A percentile compares a stretch with the other conserved stretches of the same genome.
Evolutionary conservation across 2,329 filamentous ascomycete species (phyloP).

Genomic region (Scedosporium boydii): DNA sequence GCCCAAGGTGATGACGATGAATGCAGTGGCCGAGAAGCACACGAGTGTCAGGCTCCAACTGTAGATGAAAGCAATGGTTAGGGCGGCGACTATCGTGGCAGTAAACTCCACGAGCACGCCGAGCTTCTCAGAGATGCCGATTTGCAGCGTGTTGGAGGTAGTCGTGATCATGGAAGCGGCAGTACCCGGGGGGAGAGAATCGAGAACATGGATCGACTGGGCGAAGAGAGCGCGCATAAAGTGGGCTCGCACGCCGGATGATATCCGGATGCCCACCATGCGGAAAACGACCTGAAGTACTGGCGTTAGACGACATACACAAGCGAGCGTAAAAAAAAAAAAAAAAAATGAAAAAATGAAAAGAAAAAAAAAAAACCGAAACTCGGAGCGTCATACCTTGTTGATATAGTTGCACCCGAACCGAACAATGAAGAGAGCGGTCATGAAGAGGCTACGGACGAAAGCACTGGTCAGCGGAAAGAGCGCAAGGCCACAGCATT

Average conservation of each 20-base stretch:
- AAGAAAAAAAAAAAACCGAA: too few species aligned
- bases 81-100: conserved; percentile 40
- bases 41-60: conserved; percentile 53
- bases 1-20: conserved; percentile 39
- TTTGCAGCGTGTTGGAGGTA: conserved; percentile 53
- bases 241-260: conserved; percentile 50
- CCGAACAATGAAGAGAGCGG: conserved; percentile 60
- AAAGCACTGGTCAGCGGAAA: background rate
- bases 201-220: conserved; percentile 59
- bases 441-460: conserved; percentile 49
- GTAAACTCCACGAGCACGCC: conserved; percentile 47
- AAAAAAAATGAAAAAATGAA: too few species aligned
- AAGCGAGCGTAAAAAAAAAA: background rate
- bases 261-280: conserved; percentile 52
- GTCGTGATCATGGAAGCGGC: conserved; percentile 54
- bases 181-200: conserved; percentile 54
- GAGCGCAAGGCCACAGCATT: background rate
- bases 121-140: conserved; percentile 56
- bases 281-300: conserved; percentile 42
- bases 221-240: conserved; percentile 56
- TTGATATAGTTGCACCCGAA: conserved; percentile 54
- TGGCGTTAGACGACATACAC: background rate
- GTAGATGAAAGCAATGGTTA: conserved; percentile 45
- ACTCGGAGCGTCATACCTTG: conserved; percentile 26
- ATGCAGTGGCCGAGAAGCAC: conserved; percentile 45